Evolutionary conservation across 805 yeast species (phyloP), one percentile per base, ranked within the genome.

Genomic region (Henningerozyma blattae): DNA sequence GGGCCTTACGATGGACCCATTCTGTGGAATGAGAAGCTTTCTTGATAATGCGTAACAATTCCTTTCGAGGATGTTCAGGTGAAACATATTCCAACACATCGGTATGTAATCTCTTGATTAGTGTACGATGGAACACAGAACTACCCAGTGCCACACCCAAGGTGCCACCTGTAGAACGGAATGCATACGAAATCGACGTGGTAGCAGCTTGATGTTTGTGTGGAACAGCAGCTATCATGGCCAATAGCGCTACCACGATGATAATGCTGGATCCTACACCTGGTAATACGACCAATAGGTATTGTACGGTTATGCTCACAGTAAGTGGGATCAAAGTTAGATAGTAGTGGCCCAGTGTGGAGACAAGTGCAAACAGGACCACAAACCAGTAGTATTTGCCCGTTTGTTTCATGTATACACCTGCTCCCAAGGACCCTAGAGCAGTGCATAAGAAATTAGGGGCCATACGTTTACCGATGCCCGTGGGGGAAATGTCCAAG

Each of bases 151-250:
- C 62, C 13, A 84, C 86, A 26, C 94, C 94, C 32, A 83, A 56
- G 0, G 91, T 80, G n/a, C 89, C 78, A 0, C 94, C 94, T 1
- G 86, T 77, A 8, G 89, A 77, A 48, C 94, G 67, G 62, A 81
- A 84, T 0, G 87, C 86, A 53, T 87, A 86, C 49, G 84, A 94
- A 37, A 87, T 81, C 0, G 94, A 82, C 0, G 95, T 86, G 3
- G 89, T 79, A 15, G 85, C 69, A 1, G 95, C 94, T 49, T 78
- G 87, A 43, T 65, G 68, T 36, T 75, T 71, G 26, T 64, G 54
- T 2, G 85, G 84, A 8, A 75, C 86, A 1, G 85, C 75, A 2
- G 86, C 80, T 41, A 79, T 77, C 59, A 77, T 66, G 1, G 85
- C 72, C 16, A 78, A 54, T 30, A 79, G 59, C 22, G 37, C 33